These are phyloP conservation scores for Myrica gale DNA, from an alignment of 306 rosid species.

Conservation along the genomic window DNA sequence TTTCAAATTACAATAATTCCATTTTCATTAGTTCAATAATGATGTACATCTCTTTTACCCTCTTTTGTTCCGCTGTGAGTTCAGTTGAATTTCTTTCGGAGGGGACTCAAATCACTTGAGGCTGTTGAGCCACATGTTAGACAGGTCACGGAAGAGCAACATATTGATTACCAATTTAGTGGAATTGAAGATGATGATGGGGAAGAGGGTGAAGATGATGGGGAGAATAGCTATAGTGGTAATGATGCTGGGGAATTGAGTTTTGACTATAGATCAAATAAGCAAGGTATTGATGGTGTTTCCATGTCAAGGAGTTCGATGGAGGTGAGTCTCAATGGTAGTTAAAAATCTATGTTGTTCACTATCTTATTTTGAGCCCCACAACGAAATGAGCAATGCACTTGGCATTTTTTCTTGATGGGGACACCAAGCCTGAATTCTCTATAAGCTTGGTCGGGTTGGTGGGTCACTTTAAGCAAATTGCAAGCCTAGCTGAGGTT, in stretches of 20 bases:
- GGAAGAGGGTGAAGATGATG: slow-evolving; percentile 40
- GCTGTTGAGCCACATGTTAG: slow-evolving; percentile 85
- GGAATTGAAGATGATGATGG: slow-evolving; percentile 67
- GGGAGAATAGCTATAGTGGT: slow-evolving; percentile 37
- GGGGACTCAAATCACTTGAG: slow-evolving; percentile 82
- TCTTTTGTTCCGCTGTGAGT: slow-evolving; percentile 26
- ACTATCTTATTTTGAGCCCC: background rate
- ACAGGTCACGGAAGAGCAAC: slow-evolving; percentile 57
- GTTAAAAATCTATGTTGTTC: slow-evolving; percentile 13
- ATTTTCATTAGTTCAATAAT: slow-evolving; percentile 15
- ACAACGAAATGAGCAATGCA: no score
- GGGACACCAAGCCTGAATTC: background rate
- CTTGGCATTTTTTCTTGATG: background rate
- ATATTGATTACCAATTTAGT: slow-evolving; percentile 75
- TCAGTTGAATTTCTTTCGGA: slow-evolving; percentile 82
- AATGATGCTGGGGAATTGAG: slow-evolving; percentile 64
- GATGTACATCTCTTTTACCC: slow-evolving; percentile 9
- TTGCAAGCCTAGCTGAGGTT: background rate
- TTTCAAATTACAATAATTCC: slow-evolving; percentile 22
- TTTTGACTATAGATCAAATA: slow-evolving; percentile 61
- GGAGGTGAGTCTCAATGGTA: slow-evolving; percentile 53
- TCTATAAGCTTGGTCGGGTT: background rate
- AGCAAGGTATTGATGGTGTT: slow-evolving; percentile 47
- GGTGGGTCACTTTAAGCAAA: background rate
- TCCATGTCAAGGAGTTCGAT: slow-evolving; percentile 56